Base-by-base conservation (phyloP, 306 rosid genomes). In the Quillaja saponaria region DNA sequence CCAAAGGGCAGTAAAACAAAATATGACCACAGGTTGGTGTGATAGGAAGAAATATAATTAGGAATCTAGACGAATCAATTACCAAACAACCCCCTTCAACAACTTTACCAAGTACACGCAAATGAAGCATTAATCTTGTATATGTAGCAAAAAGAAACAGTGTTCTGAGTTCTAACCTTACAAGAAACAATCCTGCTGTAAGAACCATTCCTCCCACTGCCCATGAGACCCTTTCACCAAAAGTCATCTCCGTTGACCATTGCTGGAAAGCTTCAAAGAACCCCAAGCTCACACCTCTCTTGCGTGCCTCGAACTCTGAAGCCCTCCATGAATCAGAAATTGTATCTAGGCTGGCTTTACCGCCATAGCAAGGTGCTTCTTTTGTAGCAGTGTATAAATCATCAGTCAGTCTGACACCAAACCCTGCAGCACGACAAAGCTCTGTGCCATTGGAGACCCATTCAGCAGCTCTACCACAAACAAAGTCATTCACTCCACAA, bases 391-490 rank as follows among this genome's bases (percentile, higher is more conserved):
- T 21, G 51, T 78, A 59, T 19, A 45, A 41, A 18, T 70, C 78
- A 71, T 75, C 83, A 6, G 75, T 63, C 19, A 59, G 37, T 37
- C 79, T 86, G 62, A 92, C 85, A 50, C 62, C 68, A 80, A 89
- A 89, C 64, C 96, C 99, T n/a, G 94, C 87, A 72, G 94, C 85
- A 31, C 38, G 63, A 78, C 99, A 92, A 66, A 92, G 90, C 71
- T 87, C 95, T 20, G 96, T 89, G 68, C 99, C 99, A 66, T 92
- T 92, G 56, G 67, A 79, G 72, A 86, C 88, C 99, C 96, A 92
- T 59, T 87, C 82, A 5, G 94, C 83, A 56, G 95, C 95, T 74
- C 87, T 88, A 79, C 99, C 99, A 75, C 99, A 92, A 54, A 92
- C 89, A 67, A 84, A 92, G 84, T 92, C 96, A 47, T 86, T 89